Evolutionary conservation across 441 rosid species (phyloP).

Genomic region (Aleurites moluccanus): DNA sequence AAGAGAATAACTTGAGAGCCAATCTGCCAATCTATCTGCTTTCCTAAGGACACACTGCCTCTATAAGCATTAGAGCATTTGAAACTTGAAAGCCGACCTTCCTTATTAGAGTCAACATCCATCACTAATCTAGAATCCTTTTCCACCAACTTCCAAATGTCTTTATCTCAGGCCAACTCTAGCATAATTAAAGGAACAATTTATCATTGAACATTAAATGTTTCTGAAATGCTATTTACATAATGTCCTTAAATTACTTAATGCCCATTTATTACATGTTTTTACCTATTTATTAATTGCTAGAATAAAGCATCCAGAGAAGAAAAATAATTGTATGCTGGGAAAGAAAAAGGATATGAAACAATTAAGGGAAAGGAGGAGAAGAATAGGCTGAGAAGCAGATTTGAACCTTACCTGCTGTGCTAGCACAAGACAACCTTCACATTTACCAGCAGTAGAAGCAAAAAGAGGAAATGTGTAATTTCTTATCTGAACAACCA

Average conservation of each 20-base stretch:
- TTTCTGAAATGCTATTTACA: not conserved
- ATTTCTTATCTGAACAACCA: constrained; percentile 73
- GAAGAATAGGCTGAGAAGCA: constrained; percentile 8
- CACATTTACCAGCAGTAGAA: constrained; percentile 82
- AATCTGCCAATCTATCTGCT: not conserved
- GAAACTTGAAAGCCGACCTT: not conserved
- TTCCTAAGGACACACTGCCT: not conserved
- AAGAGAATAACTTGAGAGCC: not conserved
- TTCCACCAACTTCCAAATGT: not conserved
- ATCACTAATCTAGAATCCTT: not conserved
- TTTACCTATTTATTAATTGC: not conserved
- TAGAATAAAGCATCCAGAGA: constrained; percentile 17
- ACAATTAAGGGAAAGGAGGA: constrained; percentile 6
- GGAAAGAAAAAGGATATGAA: constrained; percentile 8
- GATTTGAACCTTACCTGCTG: constrained; percentile 73
- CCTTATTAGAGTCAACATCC: not conserved
- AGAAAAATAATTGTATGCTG: constrained; percentile 8
- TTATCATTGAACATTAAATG: not conserved
- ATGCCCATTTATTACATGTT: not conserved
- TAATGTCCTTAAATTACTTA: not conserved
- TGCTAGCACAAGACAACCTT: constrained; percentile 88
- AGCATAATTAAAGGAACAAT: not conserved
- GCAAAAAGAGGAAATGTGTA: constrained; percentile 87
- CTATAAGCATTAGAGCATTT: not conserved
- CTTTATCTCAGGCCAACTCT: not conserved